Evolutionary conservation across 768 basidiomycete genomes (phyloP).

Genomic region (Leccinum sublutescens): DNA sequence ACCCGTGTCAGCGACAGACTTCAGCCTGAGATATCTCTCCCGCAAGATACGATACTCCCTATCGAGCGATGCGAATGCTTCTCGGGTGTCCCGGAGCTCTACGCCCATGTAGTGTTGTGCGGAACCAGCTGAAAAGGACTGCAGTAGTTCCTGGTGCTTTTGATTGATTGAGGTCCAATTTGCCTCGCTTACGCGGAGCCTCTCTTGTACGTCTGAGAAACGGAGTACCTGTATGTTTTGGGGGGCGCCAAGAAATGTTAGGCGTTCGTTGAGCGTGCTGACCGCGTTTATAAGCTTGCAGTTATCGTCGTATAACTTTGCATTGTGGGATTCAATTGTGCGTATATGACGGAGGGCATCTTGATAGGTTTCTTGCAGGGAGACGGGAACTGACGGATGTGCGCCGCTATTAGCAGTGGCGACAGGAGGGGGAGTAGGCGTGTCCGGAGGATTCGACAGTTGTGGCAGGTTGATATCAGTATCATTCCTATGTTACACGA

Average conservation of each 20-base stretch:
- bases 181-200: conserved; percentile 23
- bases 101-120: conserved; percentile 14
- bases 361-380: conserved; percentile 30
- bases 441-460: background rate
- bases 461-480: background rate
- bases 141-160: conserved; percentile 28
- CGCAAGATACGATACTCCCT: conserved; percentile 19
- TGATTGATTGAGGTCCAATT: conserved; percentile 14
- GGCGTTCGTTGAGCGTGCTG: conserved; percentile 31
- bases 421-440: conserved; percentile 6
- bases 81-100: conserved; percentile 20
- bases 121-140: conserved; percentile 10
- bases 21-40: conserved; percentile 24
- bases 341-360: conserved; percentile 34
- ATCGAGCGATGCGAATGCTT: conserved; percentile 23
- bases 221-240: conserved; percentile 16
- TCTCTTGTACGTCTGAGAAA: conserved; percentile 27
- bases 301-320: conserved; percentile 41
- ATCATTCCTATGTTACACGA: conserved; percentile 5
- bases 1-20: conserved; percentile 2
- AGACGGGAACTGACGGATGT: conserved; percentile 44
- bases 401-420: conserved; percentile 28
- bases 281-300: conserved; percentile 28
- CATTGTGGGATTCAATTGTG: conserved; percentile 27
- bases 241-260: conserved; percentile 20